Base-by-base conservation (phyloP, 176 grass and related monocot genomes). In the Lolium multiflorum region DNA sequence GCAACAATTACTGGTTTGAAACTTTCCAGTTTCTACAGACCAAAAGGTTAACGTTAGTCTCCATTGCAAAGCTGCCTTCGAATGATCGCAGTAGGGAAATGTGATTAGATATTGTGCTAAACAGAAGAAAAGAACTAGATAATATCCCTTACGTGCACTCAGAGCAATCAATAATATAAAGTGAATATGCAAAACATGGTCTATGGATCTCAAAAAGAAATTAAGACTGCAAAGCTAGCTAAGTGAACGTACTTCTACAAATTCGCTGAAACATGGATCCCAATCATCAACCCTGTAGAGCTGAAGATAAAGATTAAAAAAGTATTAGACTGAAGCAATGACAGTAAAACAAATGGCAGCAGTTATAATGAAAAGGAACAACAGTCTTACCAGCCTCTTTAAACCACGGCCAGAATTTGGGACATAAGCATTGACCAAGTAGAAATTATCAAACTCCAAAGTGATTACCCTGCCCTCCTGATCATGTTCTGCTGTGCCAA, bases 401-500 rank as follows among this genome's bases (percentile, higher is more conserved):
- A 98, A 57, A 14, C 86, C 84, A 46, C 94, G 88, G 25, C 93
- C 90, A 86, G 93, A 95, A 94, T 98, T 98, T 82, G 96, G 96
- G 28, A 98, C 90, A 83, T 98, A 95, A 56, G 82, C 90, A 88
- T 85, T 90, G 21, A 98, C 70, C 85, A 98, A 92, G 90, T 95
- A 98, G 52, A 98, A 95, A 15, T 44, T 56, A 68, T 98, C 93
- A 85, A 98, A 98, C 83, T 98, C 93, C 85, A 95, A 76, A 71
- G 95, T 93, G 12, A 98, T 87, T 83, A 98, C 46, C 66, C 93
- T 90, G 21, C 93, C 93, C 79, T 98, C 95, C 46, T 90, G 63
- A 90, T 98, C 95, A 93, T 98, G 93, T 24, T 85, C 84, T 56
- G 56, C 47, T 84, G 89, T 87, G 38, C 93, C 91, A 78, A 98